phyloP scores from a whole-genome alignment of 1,284 basidiomycete species.

The Malassezia arunalokei region DNA sequence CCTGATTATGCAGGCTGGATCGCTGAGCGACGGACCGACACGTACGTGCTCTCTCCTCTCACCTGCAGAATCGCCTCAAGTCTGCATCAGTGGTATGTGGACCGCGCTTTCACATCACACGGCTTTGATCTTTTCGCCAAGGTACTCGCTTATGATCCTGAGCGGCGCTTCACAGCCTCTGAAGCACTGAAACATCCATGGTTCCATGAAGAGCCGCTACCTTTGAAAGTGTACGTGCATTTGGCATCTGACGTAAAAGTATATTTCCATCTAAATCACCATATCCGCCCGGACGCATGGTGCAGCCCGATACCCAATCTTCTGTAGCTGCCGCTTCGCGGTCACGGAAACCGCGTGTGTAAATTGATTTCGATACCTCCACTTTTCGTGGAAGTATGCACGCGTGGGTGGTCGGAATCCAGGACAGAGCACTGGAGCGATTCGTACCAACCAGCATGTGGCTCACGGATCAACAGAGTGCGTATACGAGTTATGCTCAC shows the following conservation, averaged over 20 bases:
- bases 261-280: constrained; percentile 5
- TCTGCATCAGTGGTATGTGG: constrained; percentile 63
- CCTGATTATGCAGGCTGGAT: constrained; percentile 61
- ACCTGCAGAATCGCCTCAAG: constrained; percentile 54
- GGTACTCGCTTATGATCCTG: constrained; percentile 64
- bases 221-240: constrained; percentile 2
- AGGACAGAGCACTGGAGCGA: not conserved
- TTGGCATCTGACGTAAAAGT: not conserved
- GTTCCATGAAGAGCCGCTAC: constrained; percentile 47
- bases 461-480: constrained; percentile 46
- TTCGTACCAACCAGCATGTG: constrained; percentile 23
- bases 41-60: not conserved
- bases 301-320: constrained; percentile 1
- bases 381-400: constrained; percentile 10
- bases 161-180: constrained; percentile 67
- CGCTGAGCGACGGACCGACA: constrained; percentile 4
- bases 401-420: not conserved
- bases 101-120: constrained; percentile 50
- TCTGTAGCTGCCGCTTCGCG: not conserved
- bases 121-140: constrained; percentile 35
- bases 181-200: constrained; percentile 63
- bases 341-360: not conserved
- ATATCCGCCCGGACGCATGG: constrained; percentile 8
- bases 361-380: not conserved
- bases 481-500: constrained; percentile 13